Evolutionary conservation across 1,139 yeast genomes (phyloP).

Genomic region (Magnusiomyces fungicola): DNA sequence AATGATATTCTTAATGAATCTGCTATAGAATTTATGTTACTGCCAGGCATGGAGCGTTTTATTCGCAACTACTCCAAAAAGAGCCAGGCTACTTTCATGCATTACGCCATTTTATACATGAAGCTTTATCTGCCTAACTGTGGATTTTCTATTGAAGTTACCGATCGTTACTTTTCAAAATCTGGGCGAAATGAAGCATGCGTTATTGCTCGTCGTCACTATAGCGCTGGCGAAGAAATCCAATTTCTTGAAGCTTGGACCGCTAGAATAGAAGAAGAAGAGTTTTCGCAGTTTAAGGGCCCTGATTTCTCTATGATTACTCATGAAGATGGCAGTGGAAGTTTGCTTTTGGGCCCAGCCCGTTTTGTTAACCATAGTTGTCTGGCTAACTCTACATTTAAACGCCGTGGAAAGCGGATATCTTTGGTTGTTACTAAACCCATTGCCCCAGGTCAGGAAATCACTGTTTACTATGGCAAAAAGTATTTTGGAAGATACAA

Average conservation of each 20-base stretch:
- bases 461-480: constrained; percentile 39
- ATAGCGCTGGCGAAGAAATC: constrained; percentile 33
- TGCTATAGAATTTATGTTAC: constrained; percentile 25
- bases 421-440: constrained; percentile 31
- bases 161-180: constrained; percentile 34
- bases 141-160: constrained; percentile 38
- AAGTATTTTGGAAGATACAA: constrained; percentile 40
- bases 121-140: constrained; percentile 34
- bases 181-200: constrained; percentile 33
- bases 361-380: constrained; percentile 45
- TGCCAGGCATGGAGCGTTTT: constrained; percentile 29
- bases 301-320: constrained; percentile 41
- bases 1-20: constrained; percentile 22
- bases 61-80: constrained; percentile 25
- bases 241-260: constrained; percentile 36
- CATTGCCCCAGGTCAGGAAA: constrained; percentile 40
- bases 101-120: constrained; percentile 35
- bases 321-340: constrained; percentile 30
- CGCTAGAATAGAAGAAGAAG: constrained; percentile 33
- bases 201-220: constrained; percentile 33
- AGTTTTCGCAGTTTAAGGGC: constrained; percentile 28
- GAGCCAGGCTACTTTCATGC: constrained; percentile 32
- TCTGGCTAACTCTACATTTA: constrained; percentile 37
- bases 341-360: constrained; percentile 43
- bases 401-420: constrained; percentile 28